These are phyloP conservation scores for Aureobasidium sp. DNA, from an alignment of 2,329 filamentous ascomycete species.

Conservation along the genomic window DNA sequence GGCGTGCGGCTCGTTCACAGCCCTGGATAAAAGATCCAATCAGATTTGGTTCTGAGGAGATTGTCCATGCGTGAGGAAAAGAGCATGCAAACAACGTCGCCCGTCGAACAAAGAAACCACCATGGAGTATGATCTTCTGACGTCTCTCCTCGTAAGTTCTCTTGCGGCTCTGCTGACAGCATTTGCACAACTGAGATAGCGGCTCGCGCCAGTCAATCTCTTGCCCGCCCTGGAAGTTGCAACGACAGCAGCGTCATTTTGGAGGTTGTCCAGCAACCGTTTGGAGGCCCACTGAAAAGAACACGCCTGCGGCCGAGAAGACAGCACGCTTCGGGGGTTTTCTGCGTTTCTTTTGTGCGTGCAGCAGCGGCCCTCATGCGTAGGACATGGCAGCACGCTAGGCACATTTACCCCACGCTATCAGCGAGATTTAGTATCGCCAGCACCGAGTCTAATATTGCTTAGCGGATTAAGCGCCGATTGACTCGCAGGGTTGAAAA, in stretches of 20 bases:
- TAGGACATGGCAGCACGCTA: conserved; percentile 1
- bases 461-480: background rate
- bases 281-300: background rate
- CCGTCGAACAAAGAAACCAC: background rate
- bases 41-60: background rate
- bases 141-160: background rate
- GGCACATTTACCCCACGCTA: background rate
- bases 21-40: background rate
- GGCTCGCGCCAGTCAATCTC: background rate
- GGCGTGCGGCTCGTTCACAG: background rate
- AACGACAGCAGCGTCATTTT: background rate
- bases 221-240: background rate
- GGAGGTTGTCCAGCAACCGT: background rate
- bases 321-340: background rate
- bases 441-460: background rate
- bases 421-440: background rate
- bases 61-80: background rate
- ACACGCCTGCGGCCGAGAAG: background rate
- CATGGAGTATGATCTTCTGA: background rate
- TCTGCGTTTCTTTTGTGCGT: conserved; percentile 1
- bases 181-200: background rate
- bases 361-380: background rate
- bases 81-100: background rate
- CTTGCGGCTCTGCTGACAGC: background rate
- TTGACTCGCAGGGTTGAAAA: background rate